Evolutionary conservation across 1,284 basidiomycete genomes (phyloP), one percentile per base, ranked within the genome.

Genomic region (Sanghuangporus weigelae): DNA sequence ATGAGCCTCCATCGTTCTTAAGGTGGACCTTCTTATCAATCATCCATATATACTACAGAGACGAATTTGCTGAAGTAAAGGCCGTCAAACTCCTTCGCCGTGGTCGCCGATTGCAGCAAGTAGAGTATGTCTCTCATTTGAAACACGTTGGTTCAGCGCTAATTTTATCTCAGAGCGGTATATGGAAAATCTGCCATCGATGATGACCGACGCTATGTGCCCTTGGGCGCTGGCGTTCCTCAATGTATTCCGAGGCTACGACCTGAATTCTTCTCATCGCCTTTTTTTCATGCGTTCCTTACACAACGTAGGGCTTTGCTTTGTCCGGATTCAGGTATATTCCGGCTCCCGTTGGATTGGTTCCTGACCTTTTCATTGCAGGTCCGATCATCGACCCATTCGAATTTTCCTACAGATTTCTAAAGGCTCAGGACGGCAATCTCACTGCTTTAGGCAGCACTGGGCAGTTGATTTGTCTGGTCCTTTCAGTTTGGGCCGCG

Each of bases 31-130:
- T 54, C 19, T 39, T 40, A n/a, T 38, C 50, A 31, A 31, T 31
- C 26, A 4, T 23, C 63, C 23, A 7, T 49, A 39, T 19, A 35
- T 53, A 38, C 55, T 66, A 36, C 73, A 95, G 92, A 35, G 93
- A 95, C 73, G 92, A 92, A 72, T 95, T 92, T 70, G 90, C 91
- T 14, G 89, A 93, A 67, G 84, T 93, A 58, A 95, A 94, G 71
- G 89, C 91, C 2, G 91, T 92, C 62, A 95, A 95, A 75, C 77
- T 92, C 42, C 82, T 95, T 16, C 79, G 93, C 59, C 85, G 92
- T 49, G 93, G 93, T 26, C 84, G 93, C 61, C 83, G 93, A 36
- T 81, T 95, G 14, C 91, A 93, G 67, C 90, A 94, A 76, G 92
- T 93, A 64, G 83, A 84, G 76, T 81, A 63, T 55, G 78, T 73